Percentiles rank a stretch among this genome's conserved stretches.
phyloP scores from a whole-genome alignment of 1,284 basidiomycete species.

The Jaminaea rosea region DNA sequence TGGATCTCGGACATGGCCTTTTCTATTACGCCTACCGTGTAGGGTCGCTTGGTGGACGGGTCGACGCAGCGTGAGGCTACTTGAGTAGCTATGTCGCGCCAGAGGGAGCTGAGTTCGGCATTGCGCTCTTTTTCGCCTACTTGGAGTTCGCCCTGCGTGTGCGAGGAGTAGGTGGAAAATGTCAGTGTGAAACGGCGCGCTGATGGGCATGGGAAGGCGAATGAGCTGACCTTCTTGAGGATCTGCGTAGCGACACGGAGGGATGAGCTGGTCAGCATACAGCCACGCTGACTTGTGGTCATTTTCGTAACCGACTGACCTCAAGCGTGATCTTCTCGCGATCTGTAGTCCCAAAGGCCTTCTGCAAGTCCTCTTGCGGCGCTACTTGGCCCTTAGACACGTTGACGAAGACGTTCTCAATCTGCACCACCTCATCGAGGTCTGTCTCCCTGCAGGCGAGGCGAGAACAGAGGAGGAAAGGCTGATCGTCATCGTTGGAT shows the following conservation, averaged over 20 bases:
- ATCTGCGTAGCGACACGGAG: neutral
- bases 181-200: too few relatives aligned
- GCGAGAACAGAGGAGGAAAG: neutral
- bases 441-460: slow-evolving; percentile 59
- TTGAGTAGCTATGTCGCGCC: slow-evolving; percentile 85
- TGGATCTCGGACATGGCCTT: slow-evolving; percentile 94
- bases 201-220: too few relatives aligned
- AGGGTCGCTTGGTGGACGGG: slow-evolving; percentile 75
- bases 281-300: neutral
- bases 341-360: slow-evolving; percentile 75
- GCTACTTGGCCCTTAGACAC: slow-evolving; percentile 93
- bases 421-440: slow-evolving; percentile 92
- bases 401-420: slow-evolving; percentile 89
- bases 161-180: slow-evolving; percentile 66
- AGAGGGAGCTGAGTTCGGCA: slow-evolving; percentile 72
- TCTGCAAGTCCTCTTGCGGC: slow-evolving; percentile 76
- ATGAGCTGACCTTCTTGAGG: too few relatives aligned
- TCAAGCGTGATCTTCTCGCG: slow-evolving; percentile 70
- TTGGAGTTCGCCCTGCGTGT: slow-evolving; percentile 93
- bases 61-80: slow-evolving; percentile 94
- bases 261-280: neutral
- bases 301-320: slow-evolving; percentile 47
- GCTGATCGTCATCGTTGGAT: neutral
- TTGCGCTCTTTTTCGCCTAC: slow-evolving; percentile 93
- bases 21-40: slow-evolving; percentile 91